Base-by-base conservation (phyloP, 1,139 yeast species). In the Blastobotrys persicus region DNA sequence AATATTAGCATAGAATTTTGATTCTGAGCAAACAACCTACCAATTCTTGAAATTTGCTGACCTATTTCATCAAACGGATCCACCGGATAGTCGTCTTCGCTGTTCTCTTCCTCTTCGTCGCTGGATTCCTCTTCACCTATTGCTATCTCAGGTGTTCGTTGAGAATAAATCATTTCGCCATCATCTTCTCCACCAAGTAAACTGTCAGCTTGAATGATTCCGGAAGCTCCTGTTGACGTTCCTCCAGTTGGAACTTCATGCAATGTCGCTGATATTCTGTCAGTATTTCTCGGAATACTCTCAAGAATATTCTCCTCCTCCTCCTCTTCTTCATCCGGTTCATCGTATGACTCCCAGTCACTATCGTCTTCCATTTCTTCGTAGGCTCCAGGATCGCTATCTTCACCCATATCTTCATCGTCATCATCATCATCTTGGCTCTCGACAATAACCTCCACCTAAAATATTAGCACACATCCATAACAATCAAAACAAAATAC, bases 401-500 rank as follows among this genome's bases (percentile, higher is more conserved):
- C 73, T 14, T 65, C 69, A 6, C 67, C 69, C 31, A 41, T 45
- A 37, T 64, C 71, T 4, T 67, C 73, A 2, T 65, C 70, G 46
- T 74, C 79, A 48, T n/a, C n/a, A 31, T 57, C 59, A 46, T 74
- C 79, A 48, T 74, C 73, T 40, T 69, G 44, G 67, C 69, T 49
- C n/a, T 50, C 60, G 23, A 63, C 60, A 33, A 52, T 60, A 44
- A 60, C 47, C 39, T 59, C 62, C 38, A 61, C 57, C 55, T 58
- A 33, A 14, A 35, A 20, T 32, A 45, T 16, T 11, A 11, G 47
- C n/a, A n/a, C n/a, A n/a, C n/a, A n/a, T 12, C 31, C 18, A 13
- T 18, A 44, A 33, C n/a, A 26, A 11, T 16, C 26, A 23, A 6
- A 6, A 32, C 12, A 17, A 16, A 13, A 9, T 13, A 55, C 59